These are phyloP conservation scores for Laetiporus sulphureus DNA, from an alignment of 1,284 basidiomycete species.

Conservation along the genomic window DNA sequence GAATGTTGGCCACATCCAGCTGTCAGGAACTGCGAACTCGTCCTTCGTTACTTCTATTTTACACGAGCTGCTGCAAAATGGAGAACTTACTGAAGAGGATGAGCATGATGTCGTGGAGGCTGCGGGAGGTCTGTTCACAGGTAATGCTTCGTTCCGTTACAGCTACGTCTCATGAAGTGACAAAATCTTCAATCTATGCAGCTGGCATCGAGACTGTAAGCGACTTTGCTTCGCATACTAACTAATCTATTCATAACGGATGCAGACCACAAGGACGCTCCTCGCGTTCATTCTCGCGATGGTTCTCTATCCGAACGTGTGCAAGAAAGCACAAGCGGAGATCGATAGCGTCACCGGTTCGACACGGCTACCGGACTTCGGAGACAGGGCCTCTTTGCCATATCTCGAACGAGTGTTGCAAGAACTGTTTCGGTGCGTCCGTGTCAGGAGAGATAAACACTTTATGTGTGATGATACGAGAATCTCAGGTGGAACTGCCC, in stretches of 20 bases:
- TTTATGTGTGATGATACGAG: neutral
- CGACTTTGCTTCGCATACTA: neutral
- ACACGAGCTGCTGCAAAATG: no score
- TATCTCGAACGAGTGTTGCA: slow-evolving; percentile 47
- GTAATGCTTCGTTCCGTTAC: no score
- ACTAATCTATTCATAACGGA: no score
- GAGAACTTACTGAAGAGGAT: no score
- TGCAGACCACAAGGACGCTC: slow-evolving; percentile 1
- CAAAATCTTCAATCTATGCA: slow-evolving; percentile 7
- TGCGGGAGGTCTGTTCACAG: no score
- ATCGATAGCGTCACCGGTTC: slow-evolving; percentile 31
- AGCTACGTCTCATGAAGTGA: no score
- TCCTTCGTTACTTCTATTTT: no score
- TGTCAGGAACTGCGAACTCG: no score
- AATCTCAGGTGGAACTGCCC: neutral
- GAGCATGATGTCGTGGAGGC: no score
- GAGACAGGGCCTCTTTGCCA: slow-evolving; percentile 43
- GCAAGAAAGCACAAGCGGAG: slow-evolving; percentile 36
- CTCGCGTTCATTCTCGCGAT: slow-evolving; percentile 39
- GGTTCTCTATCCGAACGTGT: slow-evolving; percentile 42
- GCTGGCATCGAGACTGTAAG: slow-evolving; percentile 28
- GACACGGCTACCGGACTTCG: slow-evolving; percentile 36
- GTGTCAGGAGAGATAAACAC: neutral
- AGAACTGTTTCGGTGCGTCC: slow-evolving; percentile 41
- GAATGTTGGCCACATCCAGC: no score